Conservation (phyloP, 169 alveolate species). For the Toxoplasma gondii region DNA sequence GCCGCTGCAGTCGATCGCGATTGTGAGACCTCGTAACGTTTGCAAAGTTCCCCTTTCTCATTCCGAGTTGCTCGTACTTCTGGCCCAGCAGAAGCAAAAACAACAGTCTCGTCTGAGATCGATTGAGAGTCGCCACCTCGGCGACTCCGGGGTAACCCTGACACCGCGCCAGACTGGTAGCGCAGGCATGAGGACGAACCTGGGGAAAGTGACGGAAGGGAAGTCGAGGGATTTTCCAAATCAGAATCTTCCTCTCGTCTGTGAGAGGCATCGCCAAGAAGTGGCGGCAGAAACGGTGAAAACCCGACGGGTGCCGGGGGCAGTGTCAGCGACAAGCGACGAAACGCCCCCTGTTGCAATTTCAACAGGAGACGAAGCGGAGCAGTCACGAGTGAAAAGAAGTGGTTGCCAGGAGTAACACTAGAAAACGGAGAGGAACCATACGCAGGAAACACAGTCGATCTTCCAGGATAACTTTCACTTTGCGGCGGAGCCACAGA, state of each 20-base stretch:
- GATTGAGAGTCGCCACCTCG: too few relatives aligned
- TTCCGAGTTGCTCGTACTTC: too few relatives aligned
- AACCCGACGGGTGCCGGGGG: not conserved
- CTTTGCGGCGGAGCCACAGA: not conserved
- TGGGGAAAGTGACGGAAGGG: too few relatives aligned
- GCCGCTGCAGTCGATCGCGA: not conserved
- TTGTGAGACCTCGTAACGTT: too few relatives aligned
- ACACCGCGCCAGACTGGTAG: not conserved
- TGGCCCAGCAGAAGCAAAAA: too few relatives aligned
- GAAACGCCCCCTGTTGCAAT: not conserved
- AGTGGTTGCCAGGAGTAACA: not conserved
- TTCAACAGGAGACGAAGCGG: not conserved
- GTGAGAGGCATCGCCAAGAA: not conserved
- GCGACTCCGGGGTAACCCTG: not conserved
- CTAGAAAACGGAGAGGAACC: not conserved
- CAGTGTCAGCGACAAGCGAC: not conserved
- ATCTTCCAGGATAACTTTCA: not conserved
- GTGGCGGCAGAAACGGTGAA: not conserved
- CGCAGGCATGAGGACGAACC: not conserved
- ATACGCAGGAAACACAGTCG: not conserved
- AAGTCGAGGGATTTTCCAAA: not conserved
- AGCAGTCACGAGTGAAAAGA: not conserved
- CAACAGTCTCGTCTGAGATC: too few relatives aligned
- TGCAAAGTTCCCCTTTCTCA: too few relatives aligned
- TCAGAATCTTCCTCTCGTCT: not conserved